These are phyloP conservation scores for Phoma sp. DNA, from an alignment of 2,329 filamentous ascomycete genomes.

Conservation along the genomic window DNA sequence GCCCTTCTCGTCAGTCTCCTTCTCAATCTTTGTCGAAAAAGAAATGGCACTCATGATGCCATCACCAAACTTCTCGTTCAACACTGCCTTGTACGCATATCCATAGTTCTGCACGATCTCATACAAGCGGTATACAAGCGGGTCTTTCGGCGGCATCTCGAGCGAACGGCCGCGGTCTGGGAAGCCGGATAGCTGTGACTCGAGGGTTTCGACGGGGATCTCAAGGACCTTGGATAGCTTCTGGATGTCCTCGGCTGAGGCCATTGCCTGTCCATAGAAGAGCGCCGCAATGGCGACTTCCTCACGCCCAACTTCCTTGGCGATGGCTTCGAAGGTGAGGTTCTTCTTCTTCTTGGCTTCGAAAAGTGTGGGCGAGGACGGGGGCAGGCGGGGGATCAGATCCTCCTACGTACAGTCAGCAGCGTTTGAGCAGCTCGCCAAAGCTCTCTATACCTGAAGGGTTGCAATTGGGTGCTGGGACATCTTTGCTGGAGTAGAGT, in stretches of 20 bases:
- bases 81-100: slow-evolving; percentile 90
- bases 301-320: slow-evolving; percentile 72
- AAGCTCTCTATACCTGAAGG: slow-evolving; percentile 38
- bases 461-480: slow-evolving; percentile 49
- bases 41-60: slow-evolving; percentile 97
- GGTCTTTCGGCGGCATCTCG: slow-evolving; percentile 84
- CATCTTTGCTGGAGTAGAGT: slow-evolving; percentile 38
- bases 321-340: slow-evolving; percentile 81
- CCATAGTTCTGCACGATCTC: slow-evolving; percentile 98
- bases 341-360: slow-evolving; percentile 77
- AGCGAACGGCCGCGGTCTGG: slow-evolving; percentile 81
- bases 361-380: slow-evolving; percentile 76
- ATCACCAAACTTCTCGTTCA: slow-evolving; percentile 83
- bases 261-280: slow-evolving; percentile 87
- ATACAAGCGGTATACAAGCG: slow-evolving; percentile 87
- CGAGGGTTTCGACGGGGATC: slow-evolving; percentile 63
- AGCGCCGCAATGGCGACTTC: slow-evolving; percentile 86
- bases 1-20: slow-evolving; percentile 86
- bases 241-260: slow-evolving; percentile 71
- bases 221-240: slow-evolving; percentile 71
- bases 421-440: background rate
- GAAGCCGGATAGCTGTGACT: slow-evolving; percentile 70
- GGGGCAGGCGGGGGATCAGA: slow-evolving; percentile 71
- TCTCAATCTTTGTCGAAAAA: slow-evolving; percentile 90
- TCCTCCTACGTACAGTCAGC: slow-evolving; percentile 59